Conservation (phyloP, 345 rosid species). For the Eucalyptus albens region DNA sequence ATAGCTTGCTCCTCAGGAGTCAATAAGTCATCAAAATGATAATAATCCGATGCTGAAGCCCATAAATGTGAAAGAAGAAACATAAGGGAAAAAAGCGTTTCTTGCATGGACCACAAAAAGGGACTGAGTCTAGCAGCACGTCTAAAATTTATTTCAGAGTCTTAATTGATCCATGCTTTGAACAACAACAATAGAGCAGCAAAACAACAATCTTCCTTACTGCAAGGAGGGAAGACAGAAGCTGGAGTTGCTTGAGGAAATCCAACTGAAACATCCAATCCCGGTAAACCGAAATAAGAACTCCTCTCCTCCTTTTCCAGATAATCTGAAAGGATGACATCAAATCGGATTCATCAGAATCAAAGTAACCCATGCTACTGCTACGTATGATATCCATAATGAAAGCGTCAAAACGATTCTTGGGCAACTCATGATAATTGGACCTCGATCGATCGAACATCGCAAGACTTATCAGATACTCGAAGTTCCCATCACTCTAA, state of each 20-base stretch:
- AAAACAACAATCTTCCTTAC: conserved; percentile 18
- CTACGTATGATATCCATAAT: not conserved
- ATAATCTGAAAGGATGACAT: not conserved
- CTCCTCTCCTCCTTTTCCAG: not conserved
- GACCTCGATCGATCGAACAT: not conserved
- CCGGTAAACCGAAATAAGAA: not conserved
- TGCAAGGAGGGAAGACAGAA: conserved; percentile 66
- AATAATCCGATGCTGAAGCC: conserved; percentile 74
- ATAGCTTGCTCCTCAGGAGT: conserved; percentile 63
- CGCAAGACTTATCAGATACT: not conserved
- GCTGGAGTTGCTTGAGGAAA: conserved; percentile 99
- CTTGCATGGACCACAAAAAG: not conserved
- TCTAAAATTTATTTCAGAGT: not conserved
- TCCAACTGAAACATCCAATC: conserved; percentile 63
- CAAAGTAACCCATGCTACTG: not conserved
- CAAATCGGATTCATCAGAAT: not conserved
- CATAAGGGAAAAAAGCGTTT: not conserved
- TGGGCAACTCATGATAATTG: not conserved
- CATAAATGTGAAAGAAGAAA: not conserved
- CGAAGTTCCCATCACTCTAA: not conserved
- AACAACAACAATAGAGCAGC: not conserved
- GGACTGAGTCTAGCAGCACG: not conserved
- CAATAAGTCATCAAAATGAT: conserved; percentile 66
- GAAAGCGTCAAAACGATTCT: not conserved
- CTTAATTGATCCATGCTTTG: not conserved